Percentiles rank a stretch among this genome's conserved stretches.
Conservation (phyloP, 2,329 filamentous ascomycete species). For the Beauveria sp. region DNA sequence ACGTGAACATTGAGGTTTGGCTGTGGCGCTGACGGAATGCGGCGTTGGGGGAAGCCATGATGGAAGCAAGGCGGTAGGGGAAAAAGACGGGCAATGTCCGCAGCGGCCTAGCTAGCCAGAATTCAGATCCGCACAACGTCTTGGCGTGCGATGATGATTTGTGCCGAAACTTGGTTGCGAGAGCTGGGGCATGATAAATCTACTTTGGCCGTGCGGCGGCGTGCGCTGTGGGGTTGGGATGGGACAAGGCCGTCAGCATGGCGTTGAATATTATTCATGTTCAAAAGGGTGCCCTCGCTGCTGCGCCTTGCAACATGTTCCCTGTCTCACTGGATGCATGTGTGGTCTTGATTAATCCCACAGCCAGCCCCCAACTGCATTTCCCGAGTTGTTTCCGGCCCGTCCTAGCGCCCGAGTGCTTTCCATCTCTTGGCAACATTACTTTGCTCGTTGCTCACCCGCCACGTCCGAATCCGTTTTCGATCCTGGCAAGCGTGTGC, state of each 20-base stretch:
- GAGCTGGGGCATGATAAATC: not conserved
- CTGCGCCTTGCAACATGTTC: not conserved
- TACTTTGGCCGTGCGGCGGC: not conserved
- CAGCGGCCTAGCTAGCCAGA: not conserved
- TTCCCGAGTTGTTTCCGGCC: not conserved
- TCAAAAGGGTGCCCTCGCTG: not conserved
- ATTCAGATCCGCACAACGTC: not conserved
- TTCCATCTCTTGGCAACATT: not conserved
- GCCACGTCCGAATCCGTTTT: not conserved
- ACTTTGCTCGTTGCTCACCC: not conserved
- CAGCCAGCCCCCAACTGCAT: not conserved
- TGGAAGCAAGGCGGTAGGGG: not conserved
- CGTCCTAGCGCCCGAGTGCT: not conserved
- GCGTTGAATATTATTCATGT: not conserved
- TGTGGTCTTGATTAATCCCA: not conserved
- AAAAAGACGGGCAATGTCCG: too few relatives aligned
- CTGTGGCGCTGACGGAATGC: slow-evolving; percentile 7
- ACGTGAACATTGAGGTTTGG: slow-evolving; percentile 3
- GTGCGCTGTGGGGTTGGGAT: not conserved
- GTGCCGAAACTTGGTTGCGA: not conserved
- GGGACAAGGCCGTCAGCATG: not conserved
- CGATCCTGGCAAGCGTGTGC: not conserved
- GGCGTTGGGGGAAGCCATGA: not conserved
- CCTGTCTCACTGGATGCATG: not conserved
- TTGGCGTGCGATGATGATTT: not conserved